phyloP scores from a whole-genome alignment of 1,139 yeast species.

The Meyerozyma guilliermondii region DNA sequence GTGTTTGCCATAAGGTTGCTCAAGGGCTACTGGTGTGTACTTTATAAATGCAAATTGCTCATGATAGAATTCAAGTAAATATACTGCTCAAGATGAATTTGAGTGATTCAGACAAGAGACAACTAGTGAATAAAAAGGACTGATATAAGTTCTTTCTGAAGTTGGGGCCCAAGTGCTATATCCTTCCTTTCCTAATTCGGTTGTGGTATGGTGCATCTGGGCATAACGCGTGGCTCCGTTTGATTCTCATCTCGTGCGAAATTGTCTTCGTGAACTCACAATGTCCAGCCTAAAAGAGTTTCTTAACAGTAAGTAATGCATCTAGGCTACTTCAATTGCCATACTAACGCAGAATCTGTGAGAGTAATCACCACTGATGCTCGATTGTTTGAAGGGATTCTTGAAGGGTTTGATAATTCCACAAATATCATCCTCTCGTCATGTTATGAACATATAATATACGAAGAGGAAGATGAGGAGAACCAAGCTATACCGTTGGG shows the following conservation, averaged over 20 bases:
- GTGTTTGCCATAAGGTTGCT: too few species aligned
- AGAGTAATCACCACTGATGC: conserved; percentile 84
- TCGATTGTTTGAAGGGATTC: conserved; percentile 60
- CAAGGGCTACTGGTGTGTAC: too few species aligned
- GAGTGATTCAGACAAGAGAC: too few species aligned
- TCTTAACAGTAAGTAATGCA: conserved; percentile 30
- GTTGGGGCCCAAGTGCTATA: too few species aligned
- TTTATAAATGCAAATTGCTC: too few species aligned
- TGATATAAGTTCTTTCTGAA: too few species aligned
- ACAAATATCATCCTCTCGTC: conserved; percentile 66
- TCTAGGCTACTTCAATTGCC: background rate
- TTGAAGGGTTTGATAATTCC: conserved; percentile 78
- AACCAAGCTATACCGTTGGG: conserved; percentile 53
- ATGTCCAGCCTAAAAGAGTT: conserved; percentile 38
- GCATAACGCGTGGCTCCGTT: too few species aligned
- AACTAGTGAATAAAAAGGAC: too few species aligned
- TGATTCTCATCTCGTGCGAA: background rate
- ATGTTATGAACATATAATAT: conserved; percentile 52
- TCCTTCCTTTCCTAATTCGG: too few species aligned
- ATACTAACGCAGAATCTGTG: conserved; percentile 50
- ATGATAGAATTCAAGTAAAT: too few species aligned
- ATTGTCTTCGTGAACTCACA: background rate
- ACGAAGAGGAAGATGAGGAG: conserved; percentile 42
- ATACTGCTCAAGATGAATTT: too few species aligned
- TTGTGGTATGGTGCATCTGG: too few species aligned